Base-by-base conservation (phyloP, 306 rosid species). In the Spatholobus suberectus region DNA sequence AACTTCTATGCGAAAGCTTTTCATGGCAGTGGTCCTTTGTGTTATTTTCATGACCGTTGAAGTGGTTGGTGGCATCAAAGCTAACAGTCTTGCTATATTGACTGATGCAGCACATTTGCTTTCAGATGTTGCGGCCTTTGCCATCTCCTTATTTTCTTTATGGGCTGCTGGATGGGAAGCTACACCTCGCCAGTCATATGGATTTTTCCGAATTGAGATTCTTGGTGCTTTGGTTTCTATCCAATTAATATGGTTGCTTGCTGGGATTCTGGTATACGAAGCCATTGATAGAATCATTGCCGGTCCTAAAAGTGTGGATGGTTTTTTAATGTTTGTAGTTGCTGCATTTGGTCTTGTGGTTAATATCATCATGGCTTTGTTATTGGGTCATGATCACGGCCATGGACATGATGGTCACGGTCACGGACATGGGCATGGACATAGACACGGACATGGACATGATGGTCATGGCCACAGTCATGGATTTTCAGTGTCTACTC, bases 131-230 rank as follows among this genome's bases (percentile, higher is more conserved):
- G 94, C 94, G 41, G 84, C 94, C 18, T 92, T 92, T 74, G 93
- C 97, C 71, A 92, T 92, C 90, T 92, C 97, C 59, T 82, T 92
- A 72, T 89, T 92, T 72, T 86, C 97, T 23, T 63, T 92, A 51
- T 92, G 97, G 97, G 97, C 94, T 80, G 91, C 93, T 15, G 90
- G 94, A 63, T 92, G 94, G 97, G 93, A 90, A 82, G 94, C 97
- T 73, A 92, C 77, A 65, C 97, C 97, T 24, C 94, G 97, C 62
- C 97, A 90, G 79, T 90, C 94, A 6, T 92, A 92, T 17, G 97
- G 97, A 51, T 92, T 92, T 81, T 90, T 85, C 63, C 87, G 97
- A 81, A 78, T 92, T 63, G 97, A 92, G 86, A 92, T 92, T 89
- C 93, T 92, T 4, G 97, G 97, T 37, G 90, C 97, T 80, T 78